phyloP scores from a whole-genome alignment of 2,329 filamentous ascomycete species.

The Sarocladium kiliense region DNA sequence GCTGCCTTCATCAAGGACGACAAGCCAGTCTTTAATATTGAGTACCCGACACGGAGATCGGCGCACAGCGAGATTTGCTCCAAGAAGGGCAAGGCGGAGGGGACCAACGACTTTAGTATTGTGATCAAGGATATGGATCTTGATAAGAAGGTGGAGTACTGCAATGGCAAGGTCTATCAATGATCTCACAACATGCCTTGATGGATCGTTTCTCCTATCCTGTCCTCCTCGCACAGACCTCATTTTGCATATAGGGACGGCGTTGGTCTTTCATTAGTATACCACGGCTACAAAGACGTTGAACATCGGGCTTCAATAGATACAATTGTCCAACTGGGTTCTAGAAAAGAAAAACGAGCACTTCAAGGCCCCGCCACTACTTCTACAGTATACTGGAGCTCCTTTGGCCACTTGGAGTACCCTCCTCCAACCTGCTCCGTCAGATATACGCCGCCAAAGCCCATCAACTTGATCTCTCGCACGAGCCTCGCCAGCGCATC shows the following conservation, averaged over 20 bases:
- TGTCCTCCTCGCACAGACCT: no score
- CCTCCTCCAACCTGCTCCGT: constrained; percentile 16
- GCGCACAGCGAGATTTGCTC: constrained; percentile 35
- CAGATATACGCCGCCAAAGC: constrained; percentile 14
- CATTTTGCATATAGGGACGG: neutral
- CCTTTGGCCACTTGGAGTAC: constrained; percentile 16
- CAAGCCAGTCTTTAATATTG: constrained; percentile 70
- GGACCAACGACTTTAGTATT: constrained; percentile 52
- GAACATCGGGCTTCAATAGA: no score
- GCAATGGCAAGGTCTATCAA: constrained; percentile 29
- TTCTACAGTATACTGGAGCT: constrained; percentile 13
- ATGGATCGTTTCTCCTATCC: no score
- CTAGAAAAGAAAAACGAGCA: neutral
- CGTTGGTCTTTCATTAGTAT: neutral
- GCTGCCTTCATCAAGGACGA: constrained; percentile 50
- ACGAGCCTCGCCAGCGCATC: constrained; percentile 9
- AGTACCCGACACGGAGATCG: constrained; percentile 46
- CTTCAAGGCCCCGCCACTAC: neutral
- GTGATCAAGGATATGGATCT: constrained; percentile 61
- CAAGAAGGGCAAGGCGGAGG: constrained; percentile 27
- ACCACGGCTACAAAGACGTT: no score
- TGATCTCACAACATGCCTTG: no score
- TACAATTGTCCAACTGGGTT: no score
- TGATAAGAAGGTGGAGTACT: constrained; percentile 58
- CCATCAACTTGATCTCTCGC: constrained; percentile 8